Evolutionary conservation across 768 basidiomycete species (phyloP).

Genomic region (Trametes meyenii): DNA sequence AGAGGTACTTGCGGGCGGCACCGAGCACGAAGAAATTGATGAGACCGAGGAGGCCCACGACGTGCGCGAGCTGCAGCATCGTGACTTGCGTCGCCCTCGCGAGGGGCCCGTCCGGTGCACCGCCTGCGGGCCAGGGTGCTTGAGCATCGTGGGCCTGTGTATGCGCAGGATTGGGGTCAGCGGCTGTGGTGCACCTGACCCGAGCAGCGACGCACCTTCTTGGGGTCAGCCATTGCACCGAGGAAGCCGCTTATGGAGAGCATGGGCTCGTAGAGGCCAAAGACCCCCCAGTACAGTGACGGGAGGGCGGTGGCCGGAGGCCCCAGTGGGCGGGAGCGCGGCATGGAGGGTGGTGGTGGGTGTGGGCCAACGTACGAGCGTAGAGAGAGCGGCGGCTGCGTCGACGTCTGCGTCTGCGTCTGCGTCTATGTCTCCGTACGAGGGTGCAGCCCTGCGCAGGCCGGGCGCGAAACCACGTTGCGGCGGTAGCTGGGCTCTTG

Average conservation of each 20-base stretch:
- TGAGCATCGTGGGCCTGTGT: constrained; percentile 70
- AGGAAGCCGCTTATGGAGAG: constrained; percentile 66
- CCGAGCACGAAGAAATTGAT: constrained; percentile 70
- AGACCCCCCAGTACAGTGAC: constrained; percentile 71
- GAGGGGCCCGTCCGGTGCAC: constrained; percentile 50
- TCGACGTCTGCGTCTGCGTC: no score
- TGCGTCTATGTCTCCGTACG: no score
- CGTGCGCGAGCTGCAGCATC: constrained; percentile 74
- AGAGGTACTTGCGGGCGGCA: constrained; percentile 61
- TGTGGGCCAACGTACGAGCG: not conserved
- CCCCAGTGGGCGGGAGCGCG: constrained; percentile 38
- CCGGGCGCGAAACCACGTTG: constrained; percentile 10
- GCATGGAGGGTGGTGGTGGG: constrained; percentile 9
- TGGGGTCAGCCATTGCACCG: constrained; percentile 67
- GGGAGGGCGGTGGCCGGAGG: constrained; percentile 64
- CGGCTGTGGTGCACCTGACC: not conserved
- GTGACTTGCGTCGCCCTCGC: constrained; percentile 70
- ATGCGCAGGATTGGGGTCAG: not conserved
- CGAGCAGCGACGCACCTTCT: constrained; percentile 45
- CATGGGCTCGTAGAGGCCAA: constrained; percentile 75
- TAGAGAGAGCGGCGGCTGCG: not conserved
- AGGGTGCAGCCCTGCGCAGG: not conserved
- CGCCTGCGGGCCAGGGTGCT: constrained; percentile 66
- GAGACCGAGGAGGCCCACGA: constrained; percentile 72
- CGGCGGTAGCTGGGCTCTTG: constrained; percentile 12